Base-by-base conservation (phyloP, 2,329 filamentous ascomycete species). In the Mycosphaerella sp. region DNA sequence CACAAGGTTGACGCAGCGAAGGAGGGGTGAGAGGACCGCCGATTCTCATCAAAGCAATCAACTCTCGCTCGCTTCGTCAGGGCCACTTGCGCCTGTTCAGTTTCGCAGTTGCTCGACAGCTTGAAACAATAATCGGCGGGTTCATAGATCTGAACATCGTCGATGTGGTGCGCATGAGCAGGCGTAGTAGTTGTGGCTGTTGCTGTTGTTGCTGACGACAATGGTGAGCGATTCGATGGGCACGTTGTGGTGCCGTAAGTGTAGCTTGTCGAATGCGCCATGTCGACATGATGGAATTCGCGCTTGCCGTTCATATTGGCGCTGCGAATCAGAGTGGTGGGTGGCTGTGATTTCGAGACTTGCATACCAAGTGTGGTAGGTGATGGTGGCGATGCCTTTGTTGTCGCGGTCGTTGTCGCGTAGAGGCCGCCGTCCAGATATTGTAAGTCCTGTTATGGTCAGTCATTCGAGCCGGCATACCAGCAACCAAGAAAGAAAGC, bases 101-200 rank as follows among this genome's bases (percentile, higher is more conserved):
- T 41, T 49, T 55, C 51, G 55, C 48, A 52, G 56, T 54, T 55
- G 53, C 40, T 56, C 54, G 44, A 42, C 47, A 60, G 60, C 58
- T 62, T 60, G 36, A 56, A 59, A 55, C 63, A 56, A 56, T 56
- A 66, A n/a, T 58, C 62, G 54, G 49, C 52, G 14, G 62, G 62
- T 25, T 64, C 59, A 52, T 59, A 63, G 39, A 62, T 54, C 39
- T 58, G 54, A 34, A 60, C 43, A 30, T 60, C 50, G 50, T 55
- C 50, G 49, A 52, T 37, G 9, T 39, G 30, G 13, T n/a, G 50
- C 35, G 45, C 41, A 13, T 64, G 62, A 56, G 69, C 69, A 50
- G 75, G 18, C 13, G 41, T 48, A 56, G 40, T 40, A 45, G 50
- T 46, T 48, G 58, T 16, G 40, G 36, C 5, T 18, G 44, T 30